A percentile compares a stretch with the other conserved stretches of the same genome.
Conservation (phyloP, 805 yeast species). For the Lachancea thermotolerans region DNA sequence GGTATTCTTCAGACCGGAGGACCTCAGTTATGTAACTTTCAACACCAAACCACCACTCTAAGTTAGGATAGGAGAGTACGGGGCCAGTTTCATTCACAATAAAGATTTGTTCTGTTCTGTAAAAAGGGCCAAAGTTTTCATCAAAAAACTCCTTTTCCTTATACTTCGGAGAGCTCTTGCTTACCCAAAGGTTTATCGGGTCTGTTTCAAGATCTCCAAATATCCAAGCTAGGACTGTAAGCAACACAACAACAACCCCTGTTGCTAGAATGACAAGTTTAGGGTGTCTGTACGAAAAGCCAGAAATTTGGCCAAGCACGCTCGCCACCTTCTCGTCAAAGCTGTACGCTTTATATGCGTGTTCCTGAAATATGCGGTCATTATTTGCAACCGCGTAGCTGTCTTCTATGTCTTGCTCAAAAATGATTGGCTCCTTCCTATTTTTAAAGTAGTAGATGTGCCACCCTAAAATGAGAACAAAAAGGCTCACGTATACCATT, state of each 20-base stretch:
- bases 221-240: constrained; percentile 46
- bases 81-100: constrained; percentile 63
- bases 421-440: constrained; percentile 22
- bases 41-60: constrained; percentile 85
- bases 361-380: constrained; percentile 14
- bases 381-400: constrained; percentile 18
- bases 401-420: constrained; percentile 12
- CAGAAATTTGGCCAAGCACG: constrained; percentile 47
- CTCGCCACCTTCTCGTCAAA: constrained; percentile 14
- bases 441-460: constrained; percentile 18
- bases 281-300: constrained; percentile 57
- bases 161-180: constrained; percentile 63
- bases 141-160: constrained; percentile 67
- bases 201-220: constrained; percentile 60
- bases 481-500: constrained; percentile 38
- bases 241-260: constrained; percentile 32
- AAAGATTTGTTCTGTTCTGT: constrained; percentile 78
- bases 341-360: constrained; percentile 14
- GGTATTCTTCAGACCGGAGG: constrained; percentile 27
- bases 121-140: constrained; percentile 83
- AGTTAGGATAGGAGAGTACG: constrained; percentile 59
- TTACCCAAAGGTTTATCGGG: constrained; percentile 88
- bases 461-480: constrained; percentile 21
- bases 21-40: constrained; percentile 47
- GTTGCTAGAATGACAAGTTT: constrained; percentile 8